Evolutionary conservation across 2,329 filamentous ascomycete species (phyloP), one percentile per base, ranked within the genome.

Genomic region (Rhinocladiella similis): DNA sequence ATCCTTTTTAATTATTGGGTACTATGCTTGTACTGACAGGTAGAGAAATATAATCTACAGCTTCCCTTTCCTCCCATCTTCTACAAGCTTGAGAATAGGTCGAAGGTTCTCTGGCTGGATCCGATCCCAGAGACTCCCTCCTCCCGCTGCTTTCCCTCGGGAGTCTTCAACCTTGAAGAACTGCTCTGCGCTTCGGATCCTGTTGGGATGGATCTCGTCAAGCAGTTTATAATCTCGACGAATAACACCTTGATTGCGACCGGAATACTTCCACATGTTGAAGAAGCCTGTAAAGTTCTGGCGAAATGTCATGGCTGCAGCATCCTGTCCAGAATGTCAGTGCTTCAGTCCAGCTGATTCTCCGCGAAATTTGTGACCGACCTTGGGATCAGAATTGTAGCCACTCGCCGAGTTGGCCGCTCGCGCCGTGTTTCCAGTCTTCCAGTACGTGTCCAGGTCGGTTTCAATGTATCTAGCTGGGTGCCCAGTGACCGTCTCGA

Each of bases 261-360:
- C 73, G 1, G 74, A 75, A 52, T 73, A 51, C 45, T 68, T 72
- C 70, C 73, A 83, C 50, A 76, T 56, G 53, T 73, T 77, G 76
- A 79, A 83, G 61, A 78, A 82, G 0, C 73, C 79, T 0, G 73
- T 75, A 60, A 83, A 83, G 61, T 82, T 83, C 45, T 78, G 65
- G 33, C 67, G 66, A 4, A 77, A 53, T 1, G 65, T 78, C 70
- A 77, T 68, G 10, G 69, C 64, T 2, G 71, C 67, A 16, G 70
- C 63, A 58, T 76, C 75, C 4, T 46, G 12, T 27, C 14, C 20
- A 33, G 10, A 12, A 12, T 29, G 16, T 29, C 27, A 33, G 36
- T 39, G 12, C 29, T 22, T 25, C 12, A 25, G 19, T 50, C 33
- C 22, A 27, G 25, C 18, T 12, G 22, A 27, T 27, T 27, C 25